phyloP scores from a whole-genome alignment of 78 protist genomes.

The Guillardia theta region DNA sequence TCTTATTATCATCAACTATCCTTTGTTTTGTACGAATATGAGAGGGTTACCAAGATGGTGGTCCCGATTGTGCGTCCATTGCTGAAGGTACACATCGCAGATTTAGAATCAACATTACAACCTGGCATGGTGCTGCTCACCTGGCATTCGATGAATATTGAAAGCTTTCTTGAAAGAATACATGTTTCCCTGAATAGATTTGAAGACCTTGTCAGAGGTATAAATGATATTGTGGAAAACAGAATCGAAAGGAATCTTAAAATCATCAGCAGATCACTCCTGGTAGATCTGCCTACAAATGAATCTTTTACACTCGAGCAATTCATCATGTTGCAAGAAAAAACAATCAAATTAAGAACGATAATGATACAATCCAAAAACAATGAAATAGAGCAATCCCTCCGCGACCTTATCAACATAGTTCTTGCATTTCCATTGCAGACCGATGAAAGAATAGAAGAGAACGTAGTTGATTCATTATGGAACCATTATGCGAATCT shows the following conservation, averaged over 20 bases:
- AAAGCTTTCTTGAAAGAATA: constrained; percentile 11
- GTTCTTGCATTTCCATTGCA: too few species aligned
- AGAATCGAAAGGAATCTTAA: constrained; percentile 60
- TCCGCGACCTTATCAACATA: constrained; percentile 49
- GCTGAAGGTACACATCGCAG: constrained; percentile 47
- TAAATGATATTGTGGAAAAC: constrained; percentile 56
- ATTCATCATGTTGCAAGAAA: constrained; percentile 50
- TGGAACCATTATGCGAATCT: constrained; percentile 50
- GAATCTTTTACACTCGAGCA: constrained; percentile 55
- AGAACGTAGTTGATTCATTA: too few species aligned
- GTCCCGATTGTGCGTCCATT: constrained; percentile 10
- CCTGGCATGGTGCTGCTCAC: constrained; percentile 72
- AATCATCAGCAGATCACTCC: background rate
- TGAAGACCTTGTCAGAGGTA: constrained; percentile 44
- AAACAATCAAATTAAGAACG: background rate
- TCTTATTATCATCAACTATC: constrained; percentile 48
- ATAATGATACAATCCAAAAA: constrained; percentile 36
- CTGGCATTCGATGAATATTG: constrained; percentile 81
- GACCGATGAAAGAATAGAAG: too few species aligned
- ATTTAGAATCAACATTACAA: constrained; percentile 49
- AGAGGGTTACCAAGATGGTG: constrained; percentile 21
- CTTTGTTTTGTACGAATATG: constrained; percentile 55
- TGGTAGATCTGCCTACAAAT: constrained; percentile 59
- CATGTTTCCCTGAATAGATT: constrained; percentile 40
- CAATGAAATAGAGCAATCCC: constrained; percentile 61